Base-by-base conservation (phyloP, 1,284 basidiomycete genomes). In the Trichosporon ovoides region DNA sequence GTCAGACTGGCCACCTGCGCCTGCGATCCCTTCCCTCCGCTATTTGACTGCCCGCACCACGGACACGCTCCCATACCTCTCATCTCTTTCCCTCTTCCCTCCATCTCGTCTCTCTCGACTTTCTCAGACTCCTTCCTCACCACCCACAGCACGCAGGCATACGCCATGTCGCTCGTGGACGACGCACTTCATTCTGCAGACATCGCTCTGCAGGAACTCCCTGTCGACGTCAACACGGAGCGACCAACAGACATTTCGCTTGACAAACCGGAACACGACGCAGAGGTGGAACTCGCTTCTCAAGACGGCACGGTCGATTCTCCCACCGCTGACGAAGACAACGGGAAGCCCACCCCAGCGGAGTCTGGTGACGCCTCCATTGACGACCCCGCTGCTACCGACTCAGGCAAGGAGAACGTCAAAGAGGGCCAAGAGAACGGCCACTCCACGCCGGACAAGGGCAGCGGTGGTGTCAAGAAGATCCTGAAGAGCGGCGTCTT, bases 401-500 rank as follows among this genome's bases (percentile, higher is more conserved):
- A 28, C 43, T 50, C 35, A 18, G 58, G 54, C 52, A 59, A 57
- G 50, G 60, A 52, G 36, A 55, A 60, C 37, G 33, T 48, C 53
- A 53, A 48, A 22, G 57, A 58, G 53, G 57, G 55, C 52, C 52
- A 52, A 34, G 57, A 55, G 22, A 55, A 55, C 48, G 58, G 58
- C 7, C 53, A 35, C 19, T 19, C 52, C n/a, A 19, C 31, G 11
- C 14, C 56, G 2, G 52, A 56, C 49, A 56, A 56, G 51, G 62
- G 22, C n/a, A 69, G 66, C 5, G n/a, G n/a, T n/a, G 73, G 68
- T 16, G 73, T 74, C 24, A 69, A 65, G 57, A 69, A 70, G 58
- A 69, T 75, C n/a, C 62, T 75, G 52, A 73, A 72, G 60, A 71
- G 67, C 48, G 72, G 73, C 38, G 66, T 75, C 19, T 75, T 75